A percentile compares a stretch with the other conserved stretches of the same genome.
phyloP scores from a whole-genome alignment of 768 basidiomycete species.

The Tricholoma terreum region DNA sequence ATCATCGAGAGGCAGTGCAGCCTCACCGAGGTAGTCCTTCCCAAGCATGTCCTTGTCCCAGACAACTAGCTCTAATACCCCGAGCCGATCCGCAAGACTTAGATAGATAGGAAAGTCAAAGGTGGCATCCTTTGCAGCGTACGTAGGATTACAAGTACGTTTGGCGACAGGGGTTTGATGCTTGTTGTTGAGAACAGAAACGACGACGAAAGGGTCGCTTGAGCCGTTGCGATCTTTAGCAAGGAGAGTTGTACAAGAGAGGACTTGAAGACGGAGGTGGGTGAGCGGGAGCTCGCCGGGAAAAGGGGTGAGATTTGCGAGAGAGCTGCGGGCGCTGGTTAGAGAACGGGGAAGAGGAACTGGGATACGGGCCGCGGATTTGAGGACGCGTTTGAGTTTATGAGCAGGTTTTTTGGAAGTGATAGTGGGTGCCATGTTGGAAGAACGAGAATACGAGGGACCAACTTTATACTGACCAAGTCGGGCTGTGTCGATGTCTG shows the following conservation, averaged over 20 bases:
- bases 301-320: conserved; percentile 34
- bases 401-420: conserved; percentile 27
- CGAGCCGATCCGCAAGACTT: conserved; percentile 67
- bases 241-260: conserved; percentile 59
- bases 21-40: conserved; percentile 95
- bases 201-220: conserved; percentile 71
- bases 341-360: conserved; percentile 23
- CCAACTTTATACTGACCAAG: no score
- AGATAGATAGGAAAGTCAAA: conserved; percentile 89
- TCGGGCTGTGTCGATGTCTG: no score
- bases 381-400: conserved; percentile 60
- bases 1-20: conserved; percentile 69
- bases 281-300: conserved; percentile 68
- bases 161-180: conserved; percentile 76
- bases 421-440: neutral
- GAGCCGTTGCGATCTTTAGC: conserved; percentile 65
- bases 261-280: conserved; percentile 62
- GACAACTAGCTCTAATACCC: conserved; percentile 77
- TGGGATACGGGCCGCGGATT: conserved; percentile 55
- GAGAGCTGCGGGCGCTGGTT: neutral
- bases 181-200: conserved; percentile 54
- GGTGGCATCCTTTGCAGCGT: conserved; percentile 65
- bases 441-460: neutral
- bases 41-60: conserved; percentile 92
- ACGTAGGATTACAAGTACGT: conserved; percentile 67